A percentile compares a stretch with the other conserved stretches of the same genome.
Evolutionary conservation across 139 green algal genomes (phyloP).

Genomic region (Zygnema cylindricum): DNA sequence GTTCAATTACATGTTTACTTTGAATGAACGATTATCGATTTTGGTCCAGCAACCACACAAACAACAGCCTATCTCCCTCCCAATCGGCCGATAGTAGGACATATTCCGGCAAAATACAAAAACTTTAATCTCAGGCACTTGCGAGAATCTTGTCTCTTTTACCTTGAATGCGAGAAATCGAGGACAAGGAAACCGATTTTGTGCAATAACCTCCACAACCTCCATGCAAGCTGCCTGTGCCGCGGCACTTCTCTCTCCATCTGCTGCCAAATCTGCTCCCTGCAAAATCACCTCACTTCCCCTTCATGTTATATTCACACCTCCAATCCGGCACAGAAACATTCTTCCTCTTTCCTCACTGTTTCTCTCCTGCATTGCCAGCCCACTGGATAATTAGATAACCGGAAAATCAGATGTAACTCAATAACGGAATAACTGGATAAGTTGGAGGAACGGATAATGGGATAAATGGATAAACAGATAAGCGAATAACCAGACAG

Average conservation of each 20-base stretch:
- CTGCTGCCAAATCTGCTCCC: slow-evolving; percentile 15
- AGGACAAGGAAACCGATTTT: slow-evolving; percentile 58
- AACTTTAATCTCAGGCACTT: neutral
- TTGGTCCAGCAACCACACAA: neutral
- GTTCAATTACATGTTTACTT: neutral
- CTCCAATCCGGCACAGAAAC: too few species aligned
- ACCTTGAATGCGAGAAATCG: slow-evolving; percentile 34
- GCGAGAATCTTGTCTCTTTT: neutral
- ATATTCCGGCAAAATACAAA: neutral
- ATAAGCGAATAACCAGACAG: too few species aligned
- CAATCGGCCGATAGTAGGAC: neutral
- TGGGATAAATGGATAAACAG: too few species aligned
- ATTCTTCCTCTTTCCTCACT: too few species aligned
- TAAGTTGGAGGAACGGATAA: too few species aligned
- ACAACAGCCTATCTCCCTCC: neutral
- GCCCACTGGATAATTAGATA: too few species aligned
- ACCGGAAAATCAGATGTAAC: too few species aligned
- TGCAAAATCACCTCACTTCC: neutral
- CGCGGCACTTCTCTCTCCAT: neutral
- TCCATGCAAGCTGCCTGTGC: slow-evolving; percentile 23
- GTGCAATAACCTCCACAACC: slow-evolving; percentile 20
- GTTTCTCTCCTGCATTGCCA: too few species aligned
- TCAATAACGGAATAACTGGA: too few species aligned
- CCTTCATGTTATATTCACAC: too few species aligned
- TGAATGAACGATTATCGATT: neutral